These are phyloP conservation scores for Microcyclospora pomicola DNA, from an alignment of 2,329 filamentous ascomycete genomes.

Conservation along the genomic window DNA sequence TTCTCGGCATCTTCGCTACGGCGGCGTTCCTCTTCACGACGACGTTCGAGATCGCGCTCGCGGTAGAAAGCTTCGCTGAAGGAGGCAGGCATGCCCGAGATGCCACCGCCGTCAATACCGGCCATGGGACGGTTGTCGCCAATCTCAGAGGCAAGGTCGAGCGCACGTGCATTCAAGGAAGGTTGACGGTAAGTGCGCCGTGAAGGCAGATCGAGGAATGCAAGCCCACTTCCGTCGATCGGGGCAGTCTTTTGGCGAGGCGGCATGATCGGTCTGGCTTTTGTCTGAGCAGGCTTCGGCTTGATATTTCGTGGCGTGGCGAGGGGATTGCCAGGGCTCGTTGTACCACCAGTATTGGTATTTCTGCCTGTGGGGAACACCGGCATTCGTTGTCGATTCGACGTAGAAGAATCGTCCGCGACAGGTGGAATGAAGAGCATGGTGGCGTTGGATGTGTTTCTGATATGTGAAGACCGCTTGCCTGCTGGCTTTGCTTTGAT, in stretches of 20 bases:
- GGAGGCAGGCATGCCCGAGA: conserved; percentile 22
- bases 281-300: conserved; percentile 15
- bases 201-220: conserved; percentile 14
- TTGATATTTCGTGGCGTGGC: conserved; percentile 28
- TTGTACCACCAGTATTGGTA: conserved; percentile 13
- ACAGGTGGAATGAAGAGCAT: conserved; percentile 64
- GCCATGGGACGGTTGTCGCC: conserved; percentile 47
- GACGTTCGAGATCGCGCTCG: conserved; percentile 38
- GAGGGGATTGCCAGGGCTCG: conserved; percentile 6
- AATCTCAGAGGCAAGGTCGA: conserved; percentile 61
- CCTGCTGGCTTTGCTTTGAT: conserved; percentile 14
- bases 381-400: conserved; percentile 12
- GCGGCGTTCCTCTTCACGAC: conserved; percentile 25
- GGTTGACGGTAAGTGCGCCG: conserved; percentile 34
- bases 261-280: conserved; percentile 44
- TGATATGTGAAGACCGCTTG: conserved; percentile 40
- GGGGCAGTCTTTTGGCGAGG: conserved; percentile 24
- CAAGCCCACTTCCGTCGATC: conserved; percentile 5
- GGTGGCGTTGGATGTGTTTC: conserved; percentile 68
- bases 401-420: conserved; percentile 23
- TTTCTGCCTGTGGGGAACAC: conserved; percentile 13
- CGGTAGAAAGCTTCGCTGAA: conserved; percentile 37
- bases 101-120: conserved; percentile 37
- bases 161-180: conserved; percentile 47
- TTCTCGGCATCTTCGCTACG: conserved; percentile 40